Evolutionary conservation across 2,329 filamentous ascomycete species (phyloP).

Genomic region (Microascus cirrosus): DNA sequence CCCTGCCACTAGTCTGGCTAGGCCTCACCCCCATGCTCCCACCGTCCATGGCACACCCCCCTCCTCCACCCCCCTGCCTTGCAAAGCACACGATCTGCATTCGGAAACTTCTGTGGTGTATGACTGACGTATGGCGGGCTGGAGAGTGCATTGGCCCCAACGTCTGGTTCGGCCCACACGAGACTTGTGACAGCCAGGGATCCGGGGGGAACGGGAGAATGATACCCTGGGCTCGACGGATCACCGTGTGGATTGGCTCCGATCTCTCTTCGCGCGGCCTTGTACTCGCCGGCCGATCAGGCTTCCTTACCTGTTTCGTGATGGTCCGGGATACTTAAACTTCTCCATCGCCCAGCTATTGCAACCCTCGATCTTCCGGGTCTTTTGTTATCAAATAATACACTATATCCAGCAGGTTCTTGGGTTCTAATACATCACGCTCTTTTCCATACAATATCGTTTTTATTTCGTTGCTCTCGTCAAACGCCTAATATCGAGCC

Average conservation of each 20-base stretch:
- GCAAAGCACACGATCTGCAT: background rate
- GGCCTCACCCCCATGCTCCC: background rate
- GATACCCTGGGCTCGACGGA: conserved; percentile 1
- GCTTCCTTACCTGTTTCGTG: conserved; percentile 1
- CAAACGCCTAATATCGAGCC: background rate
- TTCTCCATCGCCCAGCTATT: conserved; percentile 1
- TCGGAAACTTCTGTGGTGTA: conserved; percentile 1
- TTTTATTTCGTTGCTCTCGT: background rate
- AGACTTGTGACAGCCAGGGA: conserved; percentile 6
- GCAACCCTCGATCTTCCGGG: background rate
- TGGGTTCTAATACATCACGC: conserved; percentile 5
- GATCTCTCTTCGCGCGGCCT: conserved; percentile 1
- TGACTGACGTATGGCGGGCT: background rate
- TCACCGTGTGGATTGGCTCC: conserved; percentile 4
- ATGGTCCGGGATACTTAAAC: conserved; percentile 4
- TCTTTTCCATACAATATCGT: background rate
- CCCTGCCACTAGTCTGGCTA: background rate
- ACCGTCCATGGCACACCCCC: background rate
- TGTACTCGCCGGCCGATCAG: conserved; percentile 4
- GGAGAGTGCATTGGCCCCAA: background rate
- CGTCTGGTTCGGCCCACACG: conserved; percentile 4
- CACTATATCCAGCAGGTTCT: conserved; percentile 6
- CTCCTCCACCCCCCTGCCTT: background rate
- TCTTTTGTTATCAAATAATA: background rate
- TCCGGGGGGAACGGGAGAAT: background rate